Percentiles rank a stretch among this genome's conserved stretches.
phyloP scores from a whole-genome alignment of 768 basidiomycete genomes.

The Russula sp. region DNA sequence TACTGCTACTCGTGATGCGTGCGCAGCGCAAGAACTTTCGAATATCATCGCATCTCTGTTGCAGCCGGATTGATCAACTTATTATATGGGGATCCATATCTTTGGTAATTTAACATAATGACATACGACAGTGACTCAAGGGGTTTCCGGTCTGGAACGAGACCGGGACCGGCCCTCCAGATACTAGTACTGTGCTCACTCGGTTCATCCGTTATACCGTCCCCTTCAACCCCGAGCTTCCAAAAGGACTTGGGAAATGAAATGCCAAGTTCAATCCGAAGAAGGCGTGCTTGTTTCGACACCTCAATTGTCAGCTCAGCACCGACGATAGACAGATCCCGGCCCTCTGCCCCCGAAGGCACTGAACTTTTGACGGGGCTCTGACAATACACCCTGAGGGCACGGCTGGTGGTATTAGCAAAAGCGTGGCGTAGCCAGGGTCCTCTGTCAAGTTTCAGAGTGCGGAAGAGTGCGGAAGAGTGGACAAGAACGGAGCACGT shows the following conservation, averaged over 20 bases:
- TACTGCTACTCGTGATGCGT: not conserved
- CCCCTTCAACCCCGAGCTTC: not conserved
- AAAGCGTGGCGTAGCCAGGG: not conserved
- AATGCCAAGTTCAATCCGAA: not conserved
- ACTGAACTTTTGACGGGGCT: not conserved
- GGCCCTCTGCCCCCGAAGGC: not conserved
- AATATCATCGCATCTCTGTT: not conserved
- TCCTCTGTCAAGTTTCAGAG: not conserved
- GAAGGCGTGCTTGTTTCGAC: not conserved
- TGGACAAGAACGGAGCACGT: not conserved
- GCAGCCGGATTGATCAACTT: not conserved
- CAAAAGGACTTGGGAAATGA: not conserved
- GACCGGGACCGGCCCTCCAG: not conserved
- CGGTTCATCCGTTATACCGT: not conserved
- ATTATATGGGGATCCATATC: not conserved
- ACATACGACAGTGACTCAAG: not conserved
- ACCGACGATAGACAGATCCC: not conserved
- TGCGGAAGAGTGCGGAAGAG: no score
- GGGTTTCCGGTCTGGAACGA: not conserved
- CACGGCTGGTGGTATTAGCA: not conserved
- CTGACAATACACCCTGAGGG: not conserved
- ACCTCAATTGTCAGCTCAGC: not conserved
- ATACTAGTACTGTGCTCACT: not conserved
- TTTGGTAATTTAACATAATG: not conserved
- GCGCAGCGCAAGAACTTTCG: not conserved